Base-by-base conservation (phyloP, 2,329 filamentous ascomycete genomes). In the Fusarium dimerum region DNA sequence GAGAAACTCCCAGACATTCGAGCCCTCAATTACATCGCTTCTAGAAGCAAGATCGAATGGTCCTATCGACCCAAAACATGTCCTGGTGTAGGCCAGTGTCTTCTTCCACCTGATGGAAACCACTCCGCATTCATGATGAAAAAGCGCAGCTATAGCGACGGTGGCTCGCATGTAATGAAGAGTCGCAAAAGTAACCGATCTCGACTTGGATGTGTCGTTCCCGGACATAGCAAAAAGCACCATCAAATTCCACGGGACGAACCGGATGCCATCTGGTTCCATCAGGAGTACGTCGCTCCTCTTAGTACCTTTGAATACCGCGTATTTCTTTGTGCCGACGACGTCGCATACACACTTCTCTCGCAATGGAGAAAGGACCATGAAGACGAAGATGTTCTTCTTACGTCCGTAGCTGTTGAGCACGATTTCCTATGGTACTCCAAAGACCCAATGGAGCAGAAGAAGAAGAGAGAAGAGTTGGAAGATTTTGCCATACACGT, bases 361-460 rank as follows among this genome's bases (percentile, higher is more conserved):
- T 26, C 20, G 20, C 20, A 26, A 26, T 26, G 20, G 20, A 26
- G 20, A 26, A 26, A 26, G 7, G 20, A 26, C 7, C 20, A 26
- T 4, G 20, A 26, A 26, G 20, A 7, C 20, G 20, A 26, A 7
- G 20, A 26, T 26, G 20, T 26, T 26, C 20, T 26, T 4, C 20
- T 26, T 7, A 26, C 20, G 5, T 26, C 20, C 20, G 20, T 26
- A 7, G 20, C 20, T 26, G 20, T 26, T 26, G 20, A 26, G 20
- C 20, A 47, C n/a, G 38, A 47, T 11, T 47, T 47, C 12, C n/a
- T 26, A 12, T 47, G 45, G 45, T 26, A 17, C 20, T 47, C 45
- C 36, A 26, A 16, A 12, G 13, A 16, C 6, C 13, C 17, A 40
- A 16, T 29, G 4, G 44, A 40, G 10, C 38, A 47, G 12, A 18